phyloP scores from a whole-genome alignment of 1,284 basidiomycete genomes.

The Leccinum angustisporum region DNA sequence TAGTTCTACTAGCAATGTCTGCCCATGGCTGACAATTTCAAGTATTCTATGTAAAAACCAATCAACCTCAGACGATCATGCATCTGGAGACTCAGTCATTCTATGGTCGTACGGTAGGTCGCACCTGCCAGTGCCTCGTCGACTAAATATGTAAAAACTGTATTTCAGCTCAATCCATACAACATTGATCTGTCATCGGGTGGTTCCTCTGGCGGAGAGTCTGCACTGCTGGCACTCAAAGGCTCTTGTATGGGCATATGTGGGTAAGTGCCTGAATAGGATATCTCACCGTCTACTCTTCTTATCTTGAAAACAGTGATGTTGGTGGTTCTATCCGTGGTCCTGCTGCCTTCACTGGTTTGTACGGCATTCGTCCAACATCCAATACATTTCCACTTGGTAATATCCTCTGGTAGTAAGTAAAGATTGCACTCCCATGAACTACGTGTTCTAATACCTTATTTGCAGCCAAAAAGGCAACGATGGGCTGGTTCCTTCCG shows the following conservation, averaged over 20 bases:
- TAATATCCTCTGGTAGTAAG: slow-evolving; percentile 19
- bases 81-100: slow-evolving; percentile 38
- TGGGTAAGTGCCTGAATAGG: slow-evolving; percentile 37
- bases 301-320: slow-evolving; percentile 22
- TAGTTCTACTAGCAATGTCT: neutral
- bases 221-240: slow-evolving; percentile 48
- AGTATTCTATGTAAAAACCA: slow-evolving; percentile 50
- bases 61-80: slow-evolving; percentile 44
- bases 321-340: slow-evolving; percentile 37
- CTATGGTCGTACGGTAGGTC: slow-evolving; percentile 41
- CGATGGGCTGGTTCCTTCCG: slow-evolving; percentile 31
- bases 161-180: slow-evolving; percentile 41
- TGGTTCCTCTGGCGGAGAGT: slow-evolving; percentile 54
- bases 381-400: slow-evolving; percentile 41
- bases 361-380: slow-evolving; percentile 49
- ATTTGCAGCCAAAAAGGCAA: slow-evolving; percentile 37
- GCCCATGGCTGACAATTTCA: neutral
- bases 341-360: slow-evolving; percentile 41
- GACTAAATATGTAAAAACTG: neutral
- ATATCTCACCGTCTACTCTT: neutral
- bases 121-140: no score
- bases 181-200: slow-evolving; percentile 47
- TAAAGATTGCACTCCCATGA: slow-evolving; percentile 31
- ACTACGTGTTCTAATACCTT: slow-evolving; percentile 11
- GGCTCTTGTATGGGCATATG: slow-evolving; percentile 55